phyloP scores from a whole-genome alignment of 2,329 filamentous ascomycete genomes.

The Beauveria sp. region DNA sequence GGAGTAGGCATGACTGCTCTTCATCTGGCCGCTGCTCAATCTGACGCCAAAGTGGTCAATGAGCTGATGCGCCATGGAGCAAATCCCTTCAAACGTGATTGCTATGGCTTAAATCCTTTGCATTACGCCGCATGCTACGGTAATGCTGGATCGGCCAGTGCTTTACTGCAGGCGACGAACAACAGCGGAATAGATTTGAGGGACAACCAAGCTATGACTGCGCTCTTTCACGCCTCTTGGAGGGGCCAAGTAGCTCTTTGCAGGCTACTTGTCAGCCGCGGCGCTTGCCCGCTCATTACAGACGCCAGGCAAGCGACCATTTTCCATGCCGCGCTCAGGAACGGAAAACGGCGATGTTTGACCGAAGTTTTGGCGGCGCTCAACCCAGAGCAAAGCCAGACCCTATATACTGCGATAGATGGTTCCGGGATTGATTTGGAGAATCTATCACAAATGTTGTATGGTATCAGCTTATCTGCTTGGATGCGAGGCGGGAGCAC shows the following conservation, averaged over 20 bases:
- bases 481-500: too few relatives aligned
- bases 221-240: background rate
- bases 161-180: background rate
- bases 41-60: background rate
- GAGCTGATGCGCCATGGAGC: background rate
- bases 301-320: background rate
- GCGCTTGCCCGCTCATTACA: background rate
- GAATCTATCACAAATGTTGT: too few relatives aligned
- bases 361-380: background rate
- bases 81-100: background rate
- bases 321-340: background rate
- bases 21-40: background rate
- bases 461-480: too few relatives aligned
- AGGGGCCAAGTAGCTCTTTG: background rate
- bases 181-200: background rate
- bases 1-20: background rate
- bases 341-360: background rate
- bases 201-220: background rate
- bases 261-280: background rate
- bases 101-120: background rate
- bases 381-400: background rate
- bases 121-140: background rate
- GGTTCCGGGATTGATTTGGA: too few relatives aligned
- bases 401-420: background rate
- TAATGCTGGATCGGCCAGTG: background rate